Conservation (phyloP, 495 filamentous ascomycete genomes). For the Eremomyces bilateralis region DNA sequence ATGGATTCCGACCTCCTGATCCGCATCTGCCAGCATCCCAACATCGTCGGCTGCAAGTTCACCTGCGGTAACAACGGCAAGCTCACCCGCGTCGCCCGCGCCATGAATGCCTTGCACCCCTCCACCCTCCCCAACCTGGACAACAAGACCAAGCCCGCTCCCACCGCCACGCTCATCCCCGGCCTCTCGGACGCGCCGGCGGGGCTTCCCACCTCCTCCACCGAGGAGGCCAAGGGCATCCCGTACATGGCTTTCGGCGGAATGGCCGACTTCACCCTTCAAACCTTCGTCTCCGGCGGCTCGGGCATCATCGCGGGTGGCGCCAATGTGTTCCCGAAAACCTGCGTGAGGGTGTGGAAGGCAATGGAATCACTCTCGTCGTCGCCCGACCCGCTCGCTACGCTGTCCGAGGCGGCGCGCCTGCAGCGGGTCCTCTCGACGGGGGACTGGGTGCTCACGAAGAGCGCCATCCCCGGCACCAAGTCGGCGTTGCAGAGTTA, state of each 20-base stretch:
- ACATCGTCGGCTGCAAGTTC: conserved; percentile 78
- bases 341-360: conserved; percentile 69
- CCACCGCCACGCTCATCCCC: too few relatives aligned
- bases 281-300: conserved; percentile 60
- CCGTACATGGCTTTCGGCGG: conserved; percentile 78
- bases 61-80: conserved; percentile 82
- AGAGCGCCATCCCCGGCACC: conserved; percentile 67
- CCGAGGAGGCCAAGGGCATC: conserved; percentile 28
- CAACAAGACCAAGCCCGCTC: too few relatives aligned
- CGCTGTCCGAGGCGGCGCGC: conserved; percentile 48
- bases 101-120: conserved; percentile 50
- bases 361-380: conserved; percentile 53
- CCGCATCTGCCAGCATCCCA: conserved; percentile 56
- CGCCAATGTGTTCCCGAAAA: conserved; percentile 68
- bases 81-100: conserved; percentile 60
- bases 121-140: too few relatives aligned
- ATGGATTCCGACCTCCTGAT: conserved; percentile 82
- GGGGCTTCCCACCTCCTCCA: too few relatives aligned
- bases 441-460: conserved; percentile 74
- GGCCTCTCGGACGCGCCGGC: too few relatives aligned
- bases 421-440: conserved; percentile 49
- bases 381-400: too few relatives aligned
- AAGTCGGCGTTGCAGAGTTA: conserved; percentile 68
- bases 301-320: conserved; percentile 72
- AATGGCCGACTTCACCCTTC: conserved; percentile 70